A percentile compares a stretch with the other conserved stretches of the same genome.
Conservation (phyloP, 2,329 filamentous ascomycete genomes). For the Exophiala calicioides region DNA sequence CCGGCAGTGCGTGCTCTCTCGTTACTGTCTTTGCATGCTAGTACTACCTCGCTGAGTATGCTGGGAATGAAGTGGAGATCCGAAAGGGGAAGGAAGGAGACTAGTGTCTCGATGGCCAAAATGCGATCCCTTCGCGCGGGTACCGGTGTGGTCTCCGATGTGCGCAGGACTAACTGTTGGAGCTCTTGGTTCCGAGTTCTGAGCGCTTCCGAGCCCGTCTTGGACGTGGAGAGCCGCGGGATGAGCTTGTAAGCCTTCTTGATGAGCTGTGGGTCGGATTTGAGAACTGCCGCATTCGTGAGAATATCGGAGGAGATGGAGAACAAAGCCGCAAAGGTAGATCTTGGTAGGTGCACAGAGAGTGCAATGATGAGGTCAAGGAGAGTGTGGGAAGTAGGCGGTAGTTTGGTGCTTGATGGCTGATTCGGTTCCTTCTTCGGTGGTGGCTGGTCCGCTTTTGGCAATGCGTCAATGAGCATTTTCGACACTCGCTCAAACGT, state of each 20-base stretch:
- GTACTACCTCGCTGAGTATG: slow-evolving; percentile 89
- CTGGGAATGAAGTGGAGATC: slow-evolving; percentile 92
- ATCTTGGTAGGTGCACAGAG: slow-evolving; percentile 84
- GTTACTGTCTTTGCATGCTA: slow-evolving; percentile 96
- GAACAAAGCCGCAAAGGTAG: slow-evolving; percentile 83
- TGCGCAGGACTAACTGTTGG: slow-evolving; percentile 76
- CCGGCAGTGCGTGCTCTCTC: slow-evolving; percentile 87
- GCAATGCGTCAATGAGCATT: slow-evolving; percentile 75
- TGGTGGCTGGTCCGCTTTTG: slow-evolving; percentile 62
- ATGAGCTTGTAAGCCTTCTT: slow-evolving; percentile 99
- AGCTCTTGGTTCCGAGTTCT: slow-evolving; percentile 74
- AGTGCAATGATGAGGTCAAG: slow-evolving; percentile 98
- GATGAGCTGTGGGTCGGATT: slow-evolving; percentile 79
- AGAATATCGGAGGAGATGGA: slow-evolving; percentile 82
- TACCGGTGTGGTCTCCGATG: slow-evolving; percentile 79
- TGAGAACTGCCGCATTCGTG: slow-evolving; percentile 62
- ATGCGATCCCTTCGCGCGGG: slow-evolving; percentile 86
- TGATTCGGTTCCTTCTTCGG: slow-evolving; percentile 62
- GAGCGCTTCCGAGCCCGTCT: slow-evolving; percentile 74
- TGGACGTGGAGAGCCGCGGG: slow-evolving; percentile 80
- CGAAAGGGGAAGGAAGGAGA: slow-evolving; percentile 73
- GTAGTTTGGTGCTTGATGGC: slow-evolving; percentile 69
- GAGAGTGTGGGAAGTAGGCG: slow-evolving; percentile 87
- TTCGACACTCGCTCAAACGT: slow-evolving; percentile 85
- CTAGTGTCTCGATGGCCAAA: slow-evolving; percentile 75